A percentile compares a stretch with the other conserved stretches of the same genome.
Evolutionary conservation across 352 stramenopile species (phyloP).

Genomic region (Halophytophthora polymorphica): DNA sequence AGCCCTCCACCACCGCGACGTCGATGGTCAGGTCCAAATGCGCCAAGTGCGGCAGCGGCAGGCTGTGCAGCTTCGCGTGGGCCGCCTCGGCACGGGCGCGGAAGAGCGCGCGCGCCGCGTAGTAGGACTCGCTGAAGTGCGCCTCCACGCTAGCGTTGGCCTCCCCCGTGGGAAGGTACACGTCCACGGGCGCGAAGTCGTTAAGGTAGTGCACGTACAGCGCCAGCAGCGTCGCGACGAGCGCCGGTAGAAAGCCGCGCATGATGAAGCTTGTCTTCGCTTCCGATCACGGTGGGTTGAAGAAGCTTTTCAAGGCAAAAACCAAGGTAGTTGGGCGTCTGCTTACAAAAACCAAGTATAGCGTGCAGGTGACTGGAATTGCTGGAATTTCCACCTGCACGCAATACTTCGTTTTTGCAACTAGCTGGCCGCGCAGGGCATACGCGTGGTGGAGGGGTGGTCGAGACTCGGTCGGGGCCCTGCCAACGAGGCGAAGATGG

Average conservation of each 20-base stretch:
- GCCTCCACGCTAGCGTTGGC: constrained; percentile 32
- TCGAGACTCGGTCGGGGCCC: too few relatives aligned
- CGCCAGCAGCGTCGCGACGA: constrained; percentile 22
- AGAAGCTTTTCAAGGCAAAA: too few relatives aligned
- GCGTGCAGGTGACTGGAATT: too few relatives aligned
- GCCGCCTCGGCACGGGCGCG: constrained; percentile 33
- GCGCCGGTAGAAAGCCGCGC: background rate
- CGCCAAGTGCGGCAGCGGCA: constrained; percentile 38
- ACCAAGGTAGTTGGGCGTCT: too few relatives aligned
- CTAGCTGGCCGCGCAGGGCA: too few relatives aligned
- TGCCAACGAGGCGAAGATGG: too few relatives aligned
- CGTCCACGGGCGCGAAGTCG: constrained; percentile 51
- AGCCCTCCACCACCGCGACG: constrained; percentile 52
- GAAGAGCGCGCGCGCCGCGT: constrained; percentile 62
- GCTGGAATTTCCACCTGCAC: too few relatives aligned
- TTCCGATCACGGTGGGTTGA: too few relatives aligned
- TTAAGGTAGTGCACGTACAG: constrained; percentile 39
- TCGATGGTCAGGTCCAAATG: constrained; percentile 65
- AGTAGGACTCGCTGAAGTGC: constrained; percentile 63
- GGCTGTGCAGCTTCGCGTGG: constrained; percentile 36
- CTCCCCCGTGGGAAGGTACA: constrained; percentile 16
- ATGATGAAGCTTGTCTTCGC: background rate
- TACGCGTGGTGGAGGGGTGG: too few relatives aligned
- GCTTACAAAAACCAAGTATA: too few relatives aligned
- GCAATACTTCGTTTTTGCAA: too few relatives aligned